These are phyloP conservation scores for Xylaria sp. DNA, from an alignment of 2,329 filamentous ascomycete species.

Conservation along the genomic window DNA sequence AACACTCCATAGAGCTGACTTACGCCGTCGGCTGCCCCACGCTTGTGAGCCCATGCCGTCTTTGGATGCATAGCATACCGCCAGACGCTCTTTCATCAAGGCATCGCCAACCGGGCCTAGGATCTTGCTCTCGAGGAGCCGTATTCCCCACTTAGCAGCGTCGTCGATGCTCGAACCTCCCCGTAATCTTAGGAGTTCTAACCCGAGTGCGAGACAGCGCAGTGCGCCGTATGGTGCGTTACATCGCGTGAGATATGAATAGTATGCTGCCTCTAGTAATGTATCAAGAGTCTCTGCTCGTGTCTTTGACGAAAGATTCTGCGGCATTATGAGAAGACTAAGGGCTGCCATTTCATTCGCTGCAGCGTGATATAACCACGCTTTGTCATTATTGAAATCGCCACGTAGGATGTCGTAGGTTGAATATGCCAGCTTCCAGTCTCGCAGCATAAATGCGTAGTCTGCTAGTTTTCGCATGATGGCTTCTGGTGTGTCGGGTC, in stretches of 20 bases:
- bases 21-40: slow-evolving; percentile 70
- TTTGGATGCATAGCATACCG: slow-evolving; percentile 75
- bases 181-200: slow-evolving; percentile 77
- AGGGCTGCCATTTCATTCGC: slow-evolving; percentile 93
- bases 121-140: slow-evolving; percentile 72
- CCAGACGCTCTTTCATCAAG: slow-evolving; percentile 78
- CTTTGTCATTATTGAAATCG: slow-evolving; percentile 92
- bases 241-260: slow-evolving; percentile 87
- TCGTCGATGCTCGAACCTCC: slow-evolving; percentile 79
- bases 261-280: slow-evolving; percentile 83
- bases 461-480: slow-evolving; percentile 90
- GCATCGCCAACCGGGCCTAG: slow-evolving; percentile 72
- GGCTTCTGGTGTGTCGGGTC: slow-evolving; percentile 77
- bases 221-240: slow-evolving; percentile 73
- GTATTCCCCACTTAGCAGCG: slow-evolving; percentile 77
- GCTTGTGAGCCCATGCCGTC: slow-evolving; percentile 58
- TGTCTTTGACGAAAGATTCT: slow-evolving; percentile 65
- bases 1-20: slow-evolving; percentile 84
- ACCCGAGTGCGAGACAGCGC: slow-evolving; percentile 66
- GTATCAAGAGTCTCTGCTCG: slow-evolving; percentile 77
- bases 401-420: slow-evolving; percentile 85
- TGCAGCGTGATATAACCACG: slow-evolving; percentile 91
- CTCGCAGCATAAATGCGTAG: slow-evolving; percentile 93
- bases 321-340: slow-evolving; percentile 71
- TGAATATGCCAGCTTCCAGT: slow-evolving; percentile 87